These are phyloP conservation scores for Xylona heveae DNA, from an alignment of 495 filamentous ascomycete species.

Conservation along the genomic window DNA sequence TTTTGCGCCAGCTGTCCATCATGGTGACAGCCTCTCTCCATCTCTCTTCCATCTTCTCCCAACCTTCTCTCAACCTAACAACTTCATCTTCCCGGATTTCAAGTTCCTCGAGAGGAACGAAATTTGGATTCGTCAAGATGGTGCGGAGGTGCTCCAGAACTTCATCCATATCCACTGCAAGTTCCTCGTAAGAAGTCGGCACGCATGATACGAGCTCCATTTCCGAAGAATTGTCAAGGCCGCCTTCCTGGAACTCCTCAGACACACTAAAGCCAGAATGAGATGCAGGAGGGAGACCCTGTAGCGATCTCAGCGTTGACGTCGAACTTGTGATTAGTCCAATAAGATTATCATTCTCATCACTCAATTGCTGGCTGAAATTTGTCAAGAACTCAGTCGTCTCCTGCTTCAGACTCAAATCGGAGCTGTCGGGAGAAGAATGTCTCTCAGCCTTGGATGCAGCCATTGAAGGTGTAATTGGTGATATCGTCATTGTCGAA, in stretches of 20 bases:
- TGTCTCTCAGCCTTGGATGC: background rate
- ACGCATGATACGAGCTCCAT: too few species aligned
- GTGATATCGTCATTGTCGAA: conserved; percentile 8
- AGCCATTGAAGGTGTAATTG: conserved; percentile 15
- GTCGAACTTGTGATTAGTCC: conserved; percentile 49
- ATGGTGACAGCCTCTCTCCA: conserved; percentile 78
- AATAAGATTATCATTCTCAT: conserved; percentile 80
- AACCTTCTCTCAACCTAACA: conserved; percentile 51
- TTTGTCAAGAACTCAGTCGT: conserved; percentile 84
- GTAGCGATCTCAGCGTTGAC: conserved; percentile 51
- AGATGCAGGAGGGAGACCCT: conserved; percentile 44
- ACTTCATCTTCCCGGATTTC: conserved; percentile 84
- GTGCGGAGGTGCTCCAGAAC: conserved; percentile 61
- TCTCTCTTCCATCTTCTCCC: conserved; percentile 75
- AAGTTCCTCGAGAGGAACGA: conserved; percentile 90
- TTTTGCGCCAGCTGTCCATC: conserved; percentile 83
- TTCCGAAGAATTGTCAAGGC: too few species aligned
- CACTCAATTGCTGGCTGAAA: conserved; percentile 67
- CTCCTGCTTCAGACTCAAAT: conserved; percentile 46
- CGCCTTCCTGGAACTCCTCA: too few species aligned
- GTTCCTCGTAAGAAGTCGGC: conserved; percentile 43
- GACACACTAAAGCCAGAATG: too few species aligned
- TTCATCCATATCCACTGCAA: conserved; percentile 47
- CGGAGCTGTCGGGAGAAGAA: conserved; percentile 1
- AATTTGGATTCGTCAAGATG: conserved; percentile 81